These are phyloP conservation scores for Neurospora sp. DNA, from an alignment of 495 filamentous ascomycete species.

Conservation along the genomic window DNA sequence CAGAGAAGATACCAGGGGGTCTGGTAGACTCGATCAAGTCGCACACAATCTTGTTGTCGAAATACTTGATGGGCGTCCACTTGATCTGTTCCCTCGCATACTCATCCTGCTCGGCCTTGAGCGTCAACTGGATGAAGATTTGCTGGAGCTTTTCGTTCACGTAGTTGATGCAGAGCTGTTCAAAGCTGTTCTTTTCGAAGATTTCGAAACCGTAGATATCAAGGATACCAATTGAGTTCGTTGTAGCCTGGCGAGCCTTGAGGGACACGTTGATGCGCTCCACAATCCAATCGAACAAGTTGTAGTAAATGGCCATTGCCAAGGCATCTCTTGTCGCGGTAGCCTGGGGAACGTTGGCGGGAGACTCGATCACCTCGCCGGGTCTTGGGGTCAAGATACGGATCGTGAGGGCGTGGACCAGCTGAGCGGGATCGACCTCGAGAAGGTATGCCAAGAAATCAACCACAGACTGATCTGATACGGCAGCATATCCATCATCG, in stretches of 20 bases:
- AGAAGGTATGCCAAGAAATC: conserved; percentile 91
- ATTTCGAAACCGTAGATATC: conserved; percentile 99
- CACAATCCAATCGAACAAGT: conserved; percentile 98
- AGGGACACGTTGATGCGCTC: conserved; percentile 83
- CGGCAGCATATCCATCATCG: conserved; percentile 76
- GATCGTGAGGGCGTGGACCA: conserved; percentile 82
- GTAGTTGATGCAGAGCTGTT: conserved; percentile 99
- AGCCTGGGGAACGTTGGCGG: conserved; percentile 85
- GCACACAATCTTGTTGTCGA: conserved; percentile 98
- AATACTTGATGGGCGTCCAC: conserved; percentile 99
- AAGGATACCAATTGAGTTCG: conserved; percentile 89
- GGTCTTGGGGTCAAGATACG: conserved; percentile 82
- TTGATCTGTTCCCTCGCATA: conserved; percentile 93
- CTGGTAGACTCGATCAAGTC: conserved; percentile 90
- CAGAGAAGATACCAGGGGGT: conserved; percentile 90
- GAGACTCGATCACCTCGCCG: conserved; percentile 83
- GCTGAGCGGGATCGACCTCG: conserved; percentile 69
- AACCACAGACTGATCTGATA: conserved; percentile 78
- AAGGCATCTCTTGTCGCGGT: conserved; percentile 86
- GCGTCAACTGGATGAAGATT: conserved; percentile 96
- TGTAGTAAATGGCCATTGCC: conserved; percentile 91
- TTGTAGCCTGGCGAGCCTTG: conserved; percentile 60
- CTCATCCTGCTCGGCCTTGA: conserved; percentile 97
- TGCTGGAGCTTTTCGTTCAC: conserved; percentile 99
- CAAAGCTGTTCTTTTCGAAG: conserved; percentile 98